phyloP scores from a whole-genome alignment of 2,329 filamentous ascomycete genomes.

The Endoconidiophora polonica region DNA sequence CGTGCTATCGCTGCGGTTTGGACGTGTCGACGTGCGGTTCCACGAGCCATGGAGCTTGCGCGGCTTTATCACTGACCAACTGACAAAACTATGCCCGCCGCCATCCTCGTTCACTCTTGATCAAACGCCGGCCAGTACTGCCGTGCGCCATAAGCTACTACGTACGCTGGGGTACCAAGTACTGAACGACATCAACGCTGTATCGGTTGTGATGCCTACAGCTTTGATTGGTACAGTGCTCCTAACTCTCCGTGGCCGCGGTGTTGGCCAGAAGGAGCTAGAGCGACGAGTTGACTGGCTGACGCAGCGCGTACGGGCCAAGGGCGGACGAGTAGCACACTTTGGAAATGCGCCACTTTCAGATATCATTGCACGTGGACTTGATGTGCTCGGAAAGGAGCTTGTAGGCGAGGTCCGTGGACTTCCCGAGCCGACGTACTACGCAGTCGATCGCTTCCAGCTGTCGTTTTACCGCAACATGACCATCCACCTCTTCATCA shows the following conservation, averaged over 20 bases:
- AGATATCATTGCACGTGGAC: slow-evolving; percentile 70
- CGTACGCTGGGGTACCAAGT: slow-evolving; percentile 84
- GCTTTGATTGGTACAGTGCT: slow-evolving; percentile 88
- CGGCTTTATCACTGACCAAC: slow-evolving; percentile 64
- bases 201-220: slow-evolving; percentile 96
- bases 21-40: slow-evolving; percentile 86
- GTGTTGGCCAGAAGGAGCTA: slow-evolving; percentile 75
- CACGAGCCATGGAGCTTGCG: slow-evolving; percentile 89
- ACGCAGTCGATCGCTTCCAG: slow-evolving; percentile 89
- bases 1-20: slow-evolving; percentile 72
- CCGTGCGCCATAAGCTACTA: slow-evolving; percentile 54
- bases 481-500: slow-evolving; percentile 96
- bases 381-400: slow-evolving; percentile 81
- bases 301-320: slow-evolving; percentile 59
- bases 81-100: slow-evolving; percentile 22
- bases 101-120: slow-evolving; percentile 27
- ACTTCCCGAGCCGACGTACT: slow-evolving; percentile 80
- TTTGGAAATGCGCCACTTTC: slow-evolving; percentile 68
- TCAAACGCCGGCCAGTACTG: slow-evolving; percentile 26
- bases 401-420: slow-evolving; percentile 67
- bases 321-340: slow-evolving; percentile 84
- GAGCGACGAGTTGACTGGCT: slow-evolving; percentile 84
- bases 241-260: slow-evolving; percentile 75
- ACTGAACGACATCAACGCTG: slow-evolving; percentile 82
- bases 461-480: slow-evolving; percentile 97